A percentile compares a stretch with the other conserved stretches of the same genome.
phyloP scores from a whole-genome alignment of 2,329 filamentous ascomycete genomes.

The Alternaria novae-zelandiae region DNA sequence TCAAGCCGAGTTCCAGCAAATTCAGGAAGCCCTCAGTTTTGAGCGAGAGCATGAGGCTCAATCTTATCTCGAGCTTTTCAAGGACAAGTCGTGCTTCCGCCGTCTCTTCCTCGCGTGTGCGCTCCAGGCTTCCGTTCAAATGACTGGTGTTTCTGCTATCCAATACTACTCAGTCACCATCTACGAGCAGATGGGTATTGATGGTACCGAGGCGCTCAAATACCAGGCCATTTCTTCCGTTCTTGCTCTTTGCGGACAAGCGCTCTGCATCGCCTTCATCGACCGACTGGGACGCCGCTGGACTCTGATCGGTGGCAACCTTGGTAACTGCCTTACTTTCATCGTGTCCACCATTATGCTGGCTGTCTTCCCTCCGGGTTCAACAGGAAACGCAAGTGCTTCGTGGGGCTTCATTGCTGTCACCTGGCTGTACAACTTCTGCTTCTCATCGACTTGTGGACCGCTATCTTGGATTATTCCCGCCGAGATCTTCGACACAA shows the following conservation, averaged over 20 bases:
- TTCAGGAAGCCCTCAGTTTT: slow-evolving; percentile 68
- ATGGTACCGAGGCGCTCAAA: slow-evolving; percentile 68
- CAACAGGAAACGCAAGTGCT: slow-evolving; percentile 59
- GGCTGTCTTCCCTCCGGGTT: slow-evolving; percentile 66
- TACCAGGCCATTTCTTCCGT: slow-evolving; percentile 79
- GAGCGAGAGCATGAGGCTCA: slow-evolving; percentile 74
- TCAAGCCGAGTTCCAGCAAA: slow-evolving; percentile 73
- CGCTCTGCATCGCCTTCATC: slow-evolving; percentile 71
- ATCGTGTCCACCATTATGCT: slow-evolving; percentile 68
- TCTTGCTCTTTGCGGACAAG: slow-evolving; percentile 72
- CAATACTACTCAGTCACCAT: slow-evolving; percentile 76
- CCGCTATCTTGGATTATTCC: slow-evolving; percentile 70
- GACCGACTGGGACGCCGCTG: slow-evolving; percentile 74
- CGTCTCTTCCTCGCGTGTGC: slow-evolving; percentile 73
- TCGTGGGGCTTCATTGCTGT: slow-evolving; percentile 77
- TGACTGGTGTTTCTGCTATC: slow-evolving; percentile 70
- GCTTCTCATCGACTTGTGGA: slow-evolving; percentile 73
- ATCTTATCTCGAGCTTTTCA: slow-evolving; percentile 73
- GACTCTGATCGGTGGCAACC: slow-evolving; percentile 74
- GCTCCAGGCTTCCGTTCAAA: slow-evolving; percentile 74
- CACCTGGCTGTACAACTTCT: slow-evolving; percentile 84
- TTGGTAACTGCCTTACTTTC: slow-evolving; percentile 74
- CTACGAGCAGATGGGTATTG: slow-evolving; percentile 73
- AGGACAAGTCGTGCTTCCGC: slow-evolving; percentile 69
- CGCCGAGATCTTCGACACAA: slow-evolving; percentile 79